Conservation (phyloP, 1,139 yeast species). For the Yamadazyma jaroonii region DNA sequence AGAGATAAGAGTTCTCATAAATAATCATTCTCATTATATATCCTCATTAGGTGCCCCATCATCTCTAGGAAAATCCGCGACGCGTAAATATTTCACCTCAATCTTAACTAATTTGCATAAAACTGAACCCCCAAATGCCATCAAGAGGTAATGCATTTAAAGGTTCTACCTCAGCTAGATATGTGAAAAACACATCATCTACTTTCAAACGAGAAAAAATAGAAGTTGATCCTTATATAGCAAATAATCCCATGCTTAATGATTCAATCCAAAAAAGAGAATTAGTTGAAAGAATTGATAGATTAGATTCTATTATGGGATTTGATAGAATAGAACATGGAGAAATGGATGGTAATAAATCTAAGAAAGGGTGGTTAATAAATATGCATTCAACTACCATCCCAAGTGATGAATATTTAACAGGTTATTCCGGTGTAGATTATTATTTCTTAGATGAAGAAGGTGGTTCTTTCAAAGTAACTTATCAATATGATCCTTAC, state of each 20-base stretch:
- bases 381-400: slow-evolving; percentile 79
- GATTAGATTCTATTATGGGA: slow-evolving; percentile 77
- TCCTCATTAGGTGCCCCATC: not conserved
- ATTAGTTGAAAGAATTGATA: slow-evolving; percentile 53
- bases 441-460: slow-evolving; percentile 95
- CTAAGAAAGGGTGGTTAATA: slow-evolving; percentile 82
- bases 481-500: slow-evolving; percentile 83
- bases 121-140: slow-evolving; percentile 4
- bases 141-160: slow-evolving; percentile 21
- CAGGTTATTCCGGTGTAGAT: slow-evolving; percentile 86
- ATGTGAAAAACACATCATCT: slow-evolving; percentile 40
- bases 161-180: slow-evolving; percentile 57
- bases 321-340: slow-evolving; percentile 76
- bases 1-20: too few relatives aligned
- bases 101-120: too few relatives aligned
- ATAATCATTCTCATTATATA: not conserved
- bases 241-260: slow-evolving; percentile 40
- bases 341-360: slow-evolving; percentile 41
- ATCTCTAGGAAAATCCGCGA: too few relatives aligned
- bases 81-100: not conserved
- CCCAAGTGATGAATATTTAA: slow-evolving; percentile 50
- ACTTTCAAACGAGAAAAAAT: slow-evolving; percentile 12
- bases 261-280: slow-evolving; percentile 41
- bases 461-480: slow-evolving; percentile 92
- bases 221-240: slow-evolving; percentile 23